These are phyloP conservation scores for Zygotorulaspora danielsina DNA, from an alignment of 805 yeast species.

Conservation along the genomic window DNA sequence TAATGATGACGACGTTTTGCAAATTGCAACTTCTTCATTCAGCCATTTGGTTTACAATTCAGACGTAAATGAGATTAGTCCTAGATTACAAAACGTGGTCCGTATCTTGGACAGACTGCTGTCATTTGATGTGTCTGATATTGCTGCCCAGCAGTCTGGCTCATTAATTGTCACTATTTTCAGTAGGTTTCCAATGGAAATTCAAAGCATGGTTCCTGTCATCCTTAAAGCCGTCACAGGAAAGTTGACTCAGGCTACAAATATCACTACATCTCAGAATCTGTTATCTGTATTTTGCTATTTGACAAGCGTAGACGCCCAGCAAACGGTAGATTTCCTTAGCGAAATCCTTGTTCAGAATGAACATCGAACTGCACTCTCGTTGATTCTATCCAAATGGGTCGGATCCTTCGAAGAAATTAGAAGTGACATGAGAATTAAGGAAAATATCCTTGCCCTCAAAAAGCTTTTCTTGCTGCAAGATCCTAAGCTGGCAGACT, in stretches of 20 bases:
- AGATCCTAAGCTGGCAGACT: conserved; percentile 46
- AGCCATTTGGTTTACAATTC: conserved; percentile 51
- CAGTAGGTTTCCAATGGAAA: conserved; percentile 44
- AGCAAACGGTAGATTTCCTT: conserved; percentile 60
- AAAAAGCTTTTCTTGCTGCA: conserved; percentile 58
- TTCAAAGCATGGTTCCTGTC: conserved; percentile 40
- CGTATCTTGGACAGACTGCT: conserved; percentile 61
- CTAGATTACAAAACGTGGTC: conserved; percentile 34
- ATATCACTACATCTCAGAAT: conserved; percentile 71
- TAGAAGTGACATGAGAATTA: conserved; percentile 71
- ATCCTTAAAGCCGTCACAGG: conserved; percentile 71
- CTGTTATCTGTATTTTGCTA: conserved; percentile 71
- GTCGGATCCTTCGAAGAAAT: conserved; percentile 73
- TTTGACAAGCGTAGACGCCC: conserved; percentile 58
- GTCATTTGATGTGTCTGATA: conserved; percentile 66
- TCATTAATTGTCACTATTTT: conserved; percentile 56
- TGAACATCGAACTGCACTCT: conserved; percentile 42
- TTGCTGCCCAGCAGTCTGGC: conserved; percentile 77
- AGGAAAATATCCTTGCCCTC: conserved; percentile 63
- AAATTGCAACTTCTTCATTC: conserved; percentile 71
- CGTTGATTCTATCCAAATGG: conserved; percentile 72
- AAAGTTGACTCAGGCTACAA: conserved; percentile 62
- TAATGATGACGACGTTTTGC: conserved; percentile 73
- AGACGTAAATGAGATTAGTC: conserved; percentile 21
- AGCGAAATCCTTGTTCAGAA: conserved; percentile 36